phyloP scores from a whole-genome alignment of 192 early-diverging fungal genomes.

The Pilobolus umbonatus region DNA sequence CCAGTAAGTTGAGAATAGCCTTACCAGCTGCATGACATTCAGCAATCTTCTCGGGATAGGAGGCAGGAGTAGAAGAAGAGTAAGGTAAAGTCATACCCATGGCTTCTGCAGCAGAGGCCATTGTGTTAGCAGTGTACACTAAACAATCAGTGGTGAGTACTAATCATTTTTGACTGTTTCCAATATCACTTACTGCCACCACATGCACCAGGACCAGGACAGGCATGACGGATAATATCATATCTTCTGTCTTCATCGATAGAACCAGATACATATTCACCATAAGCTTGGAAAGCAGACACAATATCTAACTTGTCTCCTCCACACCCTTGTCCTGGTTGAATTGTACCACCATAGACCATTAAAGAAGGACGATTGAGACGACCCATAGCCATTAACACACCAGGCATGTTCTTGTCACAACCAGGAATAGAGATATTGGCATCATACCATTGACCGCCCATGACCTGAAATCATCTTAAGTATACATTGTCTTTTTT shows the following conservation, averaged over 20 bases:
- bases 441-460: constrained; percentile 96
- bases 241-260: constrained; percentile 84
- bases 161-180: background rate
- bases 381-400: constrained; percentile 93
- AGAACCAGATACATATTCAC: constrained; percentile 85
- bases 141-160: background rate
- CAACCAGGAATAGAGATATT: constrained; percentile 96
- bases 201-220: constrained; percentile 93
- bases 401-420: constrained; percentile 98
- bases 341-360: constrained; percentile 98
- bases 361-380: constrained; percentile 95
- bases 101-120: constrained; percentile 95
- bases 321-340: constrained; percentile 65
- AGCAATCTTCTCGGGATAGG: constrained; percentile 77
- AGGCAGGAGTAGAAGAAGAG: constrained; percentile 92
- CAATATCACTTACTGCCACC: constrained; percentile 75
- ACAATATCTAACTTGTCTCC: constrained; percentile 85
- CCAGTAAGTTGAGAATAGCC: constrained; percentile 85
- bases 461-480: constrained; percentile 66
- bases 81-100: constrained; percentile 98
- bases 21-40: constrained; percentile 84
- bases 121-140: constrained; percentile 40
- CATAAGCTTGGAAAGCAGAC: constrained; percentile 96
- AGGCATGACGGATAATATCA: constrained; percentile 67
- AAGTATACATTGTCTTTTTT: background rate